These are phyloP conservation scores for Hanseniaspora jakobsenii DNA, from an alignment of 805 yeast genomes.

Conservation along the genomic window DNA sequence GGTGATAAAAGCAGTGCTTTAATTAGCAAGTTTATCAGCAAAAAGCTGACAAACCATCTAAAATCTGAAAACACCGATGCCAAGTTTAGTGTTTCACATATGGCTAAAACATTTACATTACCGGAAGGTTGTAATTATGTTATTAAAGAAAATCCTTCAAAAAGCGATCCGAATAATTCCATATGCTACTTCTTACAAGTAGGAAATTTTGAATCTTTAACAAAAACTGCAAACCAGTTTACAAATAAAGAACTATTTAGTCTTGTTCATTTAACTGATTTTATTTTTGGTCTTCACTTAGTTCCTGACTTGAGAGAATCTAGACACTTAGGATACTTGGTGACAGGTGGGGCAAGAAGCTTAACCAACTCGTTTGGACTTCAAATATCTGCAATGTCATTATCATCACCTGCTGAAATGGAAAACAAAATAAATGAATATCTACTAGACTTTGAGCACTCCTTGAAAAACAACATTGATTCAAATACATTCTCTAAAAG, in stretches of 20 bases:
- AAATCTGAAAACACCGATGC: not conserved
- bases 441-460: constrained; percentile 32
- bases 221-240: constrained; percentile 23
- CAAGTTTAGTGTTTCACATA: not conserved
- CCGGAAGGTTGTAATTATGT: constrained; percentile 20
- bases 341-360: constrained; percentile 44
- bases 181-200: constrained; percentile 46
- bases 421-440: constrained; percentile 39
- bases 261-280: constrained; percentile 37
- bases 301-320: constrained; percentile 40
- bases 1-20: constrained; percentile 19
- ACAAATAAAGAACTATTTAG: constrained; percentile 27
- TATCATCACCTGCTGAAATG: constrained; percentile 33
- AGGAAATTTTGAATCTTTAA: constrained; percentile 26
- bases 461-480: constrained; percentile 23
- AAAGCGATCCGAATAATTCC: constrained; percentile 41
- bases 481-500: constrained; percentile 29
- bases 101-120: constrained; percentile 33
- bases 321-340: constrained; percentile 51
- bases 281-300: constrained; percentile 35
- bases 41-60: constrained; percentile 20
- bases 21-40: constrained; percentile 22
- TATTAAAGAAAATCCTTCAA: constrained; percentile 28
- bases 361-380: constrained; percentile 45
- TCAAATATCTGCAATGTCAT: constrained; percentile 47